Conservation (phyloP, 2,329 filamentous ascomycete species). For the Neonectria coccinea region DNA sequence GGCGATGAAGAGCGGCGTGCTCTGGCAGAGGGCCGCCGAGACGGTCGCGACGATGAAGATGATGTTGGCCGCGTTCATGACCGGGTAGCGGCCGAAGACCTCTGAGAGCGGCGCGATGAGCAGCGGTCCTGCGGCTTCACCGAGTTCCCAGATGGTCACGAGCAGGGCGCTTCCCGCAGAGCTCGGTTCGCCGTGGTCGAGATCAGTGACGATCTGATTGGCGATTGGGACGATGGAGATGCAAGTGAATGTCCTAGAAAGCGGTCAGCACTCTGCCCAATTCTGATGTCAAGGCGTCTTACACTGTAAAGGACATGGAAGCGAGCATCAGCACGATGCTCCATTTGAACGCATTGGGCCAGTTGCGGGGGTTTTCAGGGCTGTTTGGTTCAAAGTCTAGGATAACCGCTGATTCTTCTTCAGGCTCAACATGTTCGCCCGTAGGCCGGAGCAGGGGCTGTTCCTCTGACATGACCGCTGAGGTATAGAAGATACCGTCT, state of each 20-base stretch:
- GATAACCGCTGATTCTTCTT: not conserved
- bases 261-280: not conserved
- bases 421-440: not conserved
- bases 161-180: conserved; percentile 68
- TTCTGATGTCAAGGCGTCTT: conserved; percentile 35
- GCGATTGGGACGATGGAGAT: conserved; percentile 67
- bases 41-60: conserved; percentile 63
- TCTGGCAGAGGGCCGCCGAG: conserved; percentile 59
- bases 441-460: conserved; percentile 6
- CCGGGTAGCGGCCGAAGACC: conserved; percentile 65
- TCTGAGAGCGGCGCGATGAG: conserved; percentile 74
- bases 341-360: conserved; percentile 65
- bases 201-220: conserved; percentile 61
- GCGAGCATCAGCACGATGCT: conserved; percentile 64
- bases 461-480: conserved; percentile 8
- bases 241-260: conserved; percentile 66
- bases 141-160: conserved; percentile 78
- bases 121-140: conserved; percentile 70
- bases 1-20: conserved; percentile 60
- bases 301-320: conserved; percentile 69
- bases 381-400: conserved; percentile 16
- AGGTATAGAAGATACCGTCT: not conserved
- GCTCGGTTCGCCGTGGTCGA: conserved; percentile 52
- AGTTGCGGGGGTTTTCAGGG: conserved; percentile 61
- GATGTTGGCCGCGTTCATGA: conserved; percentile 65